Evolutionary conservation across 306 rosid genomes (phyloP).

Genomic region (Oxytropis ochrocephala): DNA sequence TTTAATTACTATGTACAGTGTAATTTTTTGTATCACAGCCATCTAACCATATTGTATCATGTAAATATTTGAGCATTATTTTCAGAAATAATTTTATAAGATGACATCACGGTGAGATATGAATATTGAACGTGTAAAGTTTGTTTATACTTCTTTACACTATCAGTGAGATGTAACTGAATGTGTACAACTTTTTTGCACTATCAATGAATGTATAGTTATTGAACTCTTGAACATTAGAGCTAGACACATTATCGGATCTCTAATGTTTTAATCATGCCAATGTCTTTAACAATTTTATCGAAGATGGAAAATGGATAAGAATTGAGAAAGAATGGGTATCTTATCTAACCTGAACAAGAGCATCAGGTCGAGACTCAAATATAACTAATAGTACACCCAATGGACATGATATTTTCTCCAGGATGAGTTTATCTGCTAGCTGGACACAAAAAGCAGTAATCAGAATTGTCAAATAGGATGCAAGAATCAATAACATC

Average conservation of each 20-base stretch:
- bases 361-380: constrained; percentile 97
- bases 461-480: constrained; percentile 17
- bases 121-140: too few species aligned
- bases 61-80: too few species aligned
- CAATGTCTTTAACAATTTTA: constrained; percentile 6
- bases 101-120: too few species aligned
- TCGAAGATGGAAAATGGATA: neutral
- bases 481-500: neutral
- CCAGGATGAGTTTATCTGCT: constrained; percentile 70
- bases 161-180: too few species aligned
- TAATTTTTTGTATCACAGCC: too few species aligned
- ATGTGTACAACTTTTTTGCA: too few species aligned
- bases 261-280: neutral
- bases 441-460: constrained; percentile 52
- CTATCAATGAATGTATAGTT: too few species aligned
- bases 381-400: constrained; percentile 85
- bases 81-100: too few species aligned
- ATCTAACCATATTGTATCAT: too few species aligned
- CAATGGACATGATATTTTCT: constrained; percentile 69
- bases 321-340: neutral
- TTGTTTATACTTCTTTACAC: too few species aligned
- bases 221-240: neutral
- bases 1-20: too few species aligned
- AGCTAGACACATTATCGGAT: neutral
- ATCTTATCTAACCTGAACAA: constrained; percentile 67